Evolutionary conservation across 2,329 filamentous ascomycete genomes (phyloP).

Genomic region (Claviceps monticola): DNA sequence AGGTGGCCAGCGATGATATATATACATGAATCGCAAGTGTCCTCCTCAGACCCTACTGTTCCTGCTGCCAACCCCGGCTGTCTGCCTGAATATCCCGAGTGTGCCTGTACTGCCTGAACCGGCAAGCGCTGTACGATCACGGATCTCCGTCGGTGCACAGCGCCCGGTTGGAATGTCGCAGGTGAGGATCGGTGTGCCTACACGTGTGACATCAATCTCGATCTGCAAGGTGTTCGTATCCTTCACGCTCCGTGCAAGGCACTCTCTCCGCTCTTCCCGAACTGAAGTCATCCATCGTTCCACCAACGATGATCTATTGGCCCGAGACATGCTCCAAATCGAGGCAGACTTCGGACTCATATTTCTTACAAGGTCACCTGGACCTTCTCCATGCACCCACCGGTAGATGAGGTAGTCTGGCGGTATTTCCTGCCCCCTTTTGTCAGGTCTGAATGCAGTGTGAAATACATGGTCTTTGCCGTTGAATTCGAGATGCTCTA

Average conservation of each 20-base stretch:
- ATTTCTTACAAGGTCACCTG: neutral
- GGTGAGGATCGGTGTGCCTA: too few species aligned
- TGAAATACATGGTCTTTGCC: neutral
- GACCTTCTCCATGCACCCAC: neutral
- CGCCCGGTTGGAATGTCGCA: too few species aligned
- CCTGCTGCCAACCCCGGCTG: too few species aligned
- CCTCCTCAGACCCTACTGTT: too few species aligned
- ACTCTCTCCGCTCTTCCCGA: neutral
- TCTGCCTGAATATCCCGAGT: too few species aligned
- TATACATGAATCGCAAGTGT: too few species aligned
- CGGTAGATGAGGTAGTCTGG: neutral
- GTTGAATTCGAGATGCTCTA: neutral
- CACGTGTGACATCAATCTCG: conserved; percentile 24
- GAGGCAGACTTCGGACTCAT: neutral
- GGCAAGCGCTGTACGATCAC: too few species aligned
- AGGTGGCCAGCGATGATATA: too few species aligned
- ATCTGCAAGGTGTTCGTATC: neutral
- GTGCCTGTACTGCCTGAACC: too few species aligned
- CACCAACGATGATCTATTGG: neutral
- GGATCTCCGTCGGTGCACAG: too few species aligned
- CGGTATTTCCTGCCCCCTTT: too few species aligned
- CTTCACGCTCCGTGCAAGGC: neutral
- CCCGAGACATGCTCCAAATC: neutral
- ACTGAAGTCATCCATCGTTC: neutral
- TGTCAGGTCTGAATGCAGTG: neutral